Percentiles rank a stretch among this genome's conserved stretches.
Conservation (phyloP, 2,329 filamentous ascomycete species). For the Talaromyces sp. region DNA sequence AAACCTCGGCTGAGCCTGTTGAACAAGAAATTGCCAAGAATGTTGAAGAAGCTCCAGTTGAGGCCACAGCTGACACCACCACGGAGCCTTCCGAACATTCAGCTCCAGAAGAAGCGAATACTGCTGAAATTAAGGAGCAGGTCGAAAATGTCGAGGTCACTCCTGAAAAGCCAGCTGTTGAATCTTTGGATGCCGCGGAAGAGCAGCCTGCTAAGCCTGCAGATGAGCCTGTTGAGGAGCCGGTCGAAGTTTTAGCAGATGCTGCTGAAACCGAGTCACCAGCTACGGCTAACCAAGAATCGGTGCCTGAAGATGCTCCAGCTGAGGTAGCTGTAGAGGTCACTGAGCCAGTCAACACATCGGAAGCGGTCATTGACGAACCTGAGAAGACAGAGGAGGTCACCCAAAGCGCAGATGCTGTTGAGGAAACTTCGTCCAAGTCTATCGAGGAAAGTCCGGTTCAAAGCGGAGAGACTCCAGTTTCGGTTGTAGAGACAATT, state of each 20-base stretch:
- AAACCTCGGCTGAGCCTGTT: neutral
- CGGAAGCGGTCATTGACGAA: slow-evolving; percentile 4
- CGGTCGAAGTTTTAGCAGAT: neutral
- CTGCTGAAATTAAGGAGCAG: too few relatives aligned
- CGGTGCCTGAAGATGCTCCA: slow-evolving; percentile 12
- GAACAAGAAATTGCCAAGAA: neutral
- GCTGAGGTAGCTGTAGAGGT: neutral
- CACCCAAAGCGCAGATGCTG: neutral
- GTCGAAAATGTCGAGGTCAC: too few relatives aligned
- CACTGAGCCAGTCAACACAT: slow-evolving; percentile 5
- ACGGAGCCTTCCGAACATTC: neutral
- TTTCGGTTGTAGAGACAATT: slow-evolving; percentile 2
- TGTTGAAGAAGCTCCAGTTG: slow-evolving; percentile 7
- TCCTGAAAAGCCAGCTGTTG: too few relatives aligned
- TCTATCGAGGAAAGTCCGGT: neutral
- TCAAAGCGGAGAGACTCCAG: neutral
- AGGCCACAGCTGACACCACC: neutral
- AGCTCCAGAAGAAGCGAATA: neutral
- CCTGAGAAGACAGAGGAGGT: neutral
- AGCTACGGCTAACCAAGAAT: neutral
- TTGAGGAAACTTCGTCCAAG: neutral
- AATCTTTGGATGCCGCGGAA: too few relatives aligned
- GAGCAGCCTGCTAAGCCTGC: too few relatives aligned
- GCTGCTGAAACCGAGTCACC: neutral
- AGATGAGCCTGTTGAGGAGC: neutral